Evolutionary conservation across 208 protist genomes (phyloP).

Genomic region (Leishmania tarentolae): DNA sequence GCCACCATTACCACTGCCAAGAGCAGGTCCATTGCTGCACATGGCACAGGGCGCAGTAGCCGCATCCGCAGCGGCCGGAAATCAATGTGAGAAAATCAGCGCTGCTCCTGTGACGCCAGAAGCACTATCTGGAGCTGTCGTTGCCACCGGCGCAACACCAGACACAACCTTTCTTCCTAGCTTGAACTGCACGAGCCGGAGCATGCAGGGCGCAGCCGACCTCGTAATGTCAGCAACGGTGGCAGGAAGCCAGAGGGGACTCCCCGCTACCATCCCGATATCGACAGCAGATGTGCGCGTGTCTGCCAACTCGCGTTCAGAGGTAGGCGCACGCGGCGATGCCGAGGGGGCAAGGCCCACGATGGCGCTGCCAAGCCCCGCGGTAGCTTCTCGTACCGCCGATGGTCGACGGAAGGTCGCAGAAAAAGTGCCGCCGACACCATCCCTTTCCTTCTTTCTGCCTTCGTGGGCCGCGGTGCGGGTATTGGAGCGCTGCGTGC

Average conservation of each 20-base stretch:
- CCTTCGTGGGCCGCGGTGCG: slow-evolving; percentile 19
- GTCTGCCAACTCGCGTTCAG: not conserved
- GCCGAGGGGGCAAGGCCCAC: not conserved
- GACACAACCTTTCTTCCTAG: not conserved
- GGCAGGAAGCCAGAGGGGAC: not conserved
- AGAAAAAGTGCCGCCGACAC: not conserved
- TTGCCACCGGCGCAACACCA: not conserved
- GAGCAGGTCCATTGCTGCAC: not conserved
- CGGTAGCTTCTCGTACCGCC: not conserved
- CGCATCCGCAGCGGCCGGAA: not conserved
- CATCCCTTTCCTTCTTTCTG: slow-evolving; percentile 33
- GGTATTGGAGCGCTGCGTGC: slow-evolving; percentile 23
- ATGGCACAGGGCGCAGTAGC: not conserved
- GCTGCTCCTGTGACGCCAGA: not conserved
- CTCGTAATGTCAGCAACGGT: not conserved
- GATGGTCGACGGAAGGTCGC: not conserved
- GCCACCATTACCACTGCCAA: not conserved
- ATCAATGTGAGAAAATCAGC: not conserved
- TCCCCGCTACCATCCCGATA: not conserved
- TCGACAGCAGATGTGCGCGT: not conserved
- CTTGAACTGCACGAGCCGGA: not conserved
- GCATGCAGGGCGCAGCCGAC: not conserved
- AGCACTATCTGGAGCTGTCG: no score
- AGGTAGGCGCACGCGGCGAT: not conserved
- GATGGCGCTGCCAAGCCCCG: not conserved